Percentiles rank a stretch among this genome's conserved stretches.
Evolutionary conservation across 208 protist genomes (phyloP).

Genomic region (Entamoeba nuttalli): DNA sequence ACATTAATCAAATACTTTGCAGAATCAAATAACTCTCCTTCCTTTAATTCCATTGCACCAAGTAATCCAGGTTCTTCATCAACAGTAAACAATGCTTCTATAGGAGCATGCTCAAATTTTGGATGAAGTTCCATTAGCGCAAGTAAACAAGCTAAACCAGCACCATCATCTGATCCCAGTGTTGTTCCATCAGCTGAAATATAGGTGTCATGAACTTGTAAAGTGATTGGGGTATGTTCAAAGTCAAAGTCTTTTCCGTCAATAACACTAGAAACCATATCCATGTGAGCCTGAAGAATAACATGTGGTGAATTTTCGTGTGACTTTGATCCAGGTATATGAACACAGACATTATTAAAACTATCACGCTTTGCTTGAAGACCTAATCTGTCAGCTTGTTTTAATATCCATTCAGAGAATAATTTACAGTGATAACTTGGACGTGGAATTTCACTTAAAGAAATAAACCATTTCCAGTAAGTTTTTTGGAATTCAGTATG

Average conservation of each 20-base stretch:
- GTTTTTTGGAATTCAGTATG: too few species aligned
- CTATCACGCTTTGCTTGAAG: neutral
- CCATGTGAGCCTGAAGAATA: slow-evolving; percentile 18
- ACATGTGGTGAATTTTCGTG: neutral
- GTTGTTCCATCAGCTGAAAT: neutral
- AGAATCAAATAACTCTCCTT: neutral
- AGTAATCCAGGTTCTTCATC: slow-evolving; percentile 27
- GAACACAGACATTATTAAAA: neutral
- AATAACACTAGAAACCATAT: slow-evolving; percentile 19
- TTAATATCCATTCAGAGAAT: neutral
- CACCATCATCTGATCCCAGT: slow-evolving; percentile 19
- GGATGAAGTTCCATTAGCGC: neutral
- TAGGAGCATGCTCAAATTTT: neutral
- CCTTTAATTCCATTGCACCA: slow-evolving; percentile 11
- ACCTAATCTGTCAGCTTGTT: neutral
- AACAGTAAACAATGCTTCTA: slow-evolving; percentile 16
- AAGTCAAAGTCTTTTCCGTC: slow-evolving; percentile 15
- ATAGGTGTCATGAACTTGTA: neutral
- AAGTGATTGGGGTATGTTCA: neutral
- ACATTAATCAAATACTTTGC: slow-evolving; percentile 29
- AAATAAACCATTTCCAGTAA: neutral
- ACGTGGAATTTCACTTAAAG: neutral
- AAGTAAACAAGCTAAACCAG: neutral
- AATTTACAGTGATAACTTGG: neutral
- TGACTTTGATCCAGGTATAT: neutral